These are phyloP conservation scores for Emericellopsis cladophorae DNA, from an alignment of 2,329 filamentous ascomycete genomes.

Conservation along the genomic window DNA sequence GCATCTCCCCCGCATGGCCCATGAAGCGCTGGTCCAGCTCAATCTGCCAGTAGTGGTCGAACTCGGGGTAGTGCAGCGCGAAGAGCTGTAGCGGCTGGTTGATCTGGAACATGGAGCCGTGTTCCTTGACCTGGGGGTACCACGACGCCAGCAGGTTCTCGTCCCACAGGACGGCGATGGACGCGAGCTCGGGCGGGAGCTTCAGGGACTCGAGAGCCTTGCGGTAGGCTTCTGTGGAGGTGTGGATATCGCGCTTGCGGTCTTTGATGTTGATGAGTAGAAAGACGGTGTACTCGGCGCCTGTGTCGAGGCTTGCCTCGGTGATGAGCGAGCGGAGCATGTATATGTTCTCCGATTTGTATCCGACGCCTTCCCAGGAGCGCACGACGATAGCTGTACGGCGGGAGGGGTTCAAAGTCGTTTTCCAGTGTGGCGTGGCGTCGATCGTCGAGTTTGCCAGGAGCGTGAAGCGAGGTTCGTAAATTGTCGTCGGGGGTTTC, in stretches of 20 bases:
- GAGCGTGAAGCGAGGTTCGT: slow-evolving; percentile 6
- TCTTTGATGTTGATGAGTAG: slow-evolving; percentile 51
- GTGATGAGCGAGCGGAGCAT: slow-evolving; percentile 52
- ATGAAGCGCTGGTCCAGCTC: slow-evolving; percentile 32
- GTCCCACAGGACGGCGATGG: slow-evolving; percentile 59
- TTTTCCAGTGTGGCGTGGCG: slow-evolving; percentile 11
- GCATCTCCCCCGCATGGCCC: slow-evolving; percentile 15
- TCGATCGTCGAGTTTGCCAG: slow-evolving; percentile 5
- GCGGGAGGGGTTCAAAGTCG: slow-evolving; percentile 10
- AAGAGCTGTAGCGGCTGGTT: slow-evolving; percentile 20
- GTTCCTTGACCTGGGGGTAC: slow-evolving; percentile 49
- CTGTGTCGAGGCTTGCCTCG: slow-evolving; percentile 46
- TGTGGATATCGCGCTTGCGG: slow-evolving; percentile 40
- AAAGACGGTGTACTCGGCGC: slow-evolving; percentile 51
- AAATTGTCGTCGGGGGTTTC: not conserved
- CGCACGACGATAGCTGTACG: slow-evolving; percentile 13
- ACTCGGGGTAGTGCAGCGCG: slow-evolving; percentile 18
- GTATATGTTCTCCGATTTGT: slow-evolving; percentile 47
- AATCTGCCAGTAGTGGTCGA: slow-evolving; percentile 21
- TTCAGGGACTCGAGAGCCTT: slow-evolving; percentile 34
- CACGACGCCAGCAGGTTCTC: slow-evolving; percentile 53
- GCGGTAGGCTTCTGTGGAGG: slow-evolving; percentile 35
- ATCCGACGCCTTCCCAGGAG: slow-evolving; percentile 33
- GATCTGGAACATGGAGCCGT: slow-evolving; percentile 18
- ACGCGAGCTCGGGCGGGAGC: slow-evolving; percentile 52